Base-by-base conservation (phyloP, 2,329 filamentous ascomycete genomes). In the Cladosporium sp. region DNA sequence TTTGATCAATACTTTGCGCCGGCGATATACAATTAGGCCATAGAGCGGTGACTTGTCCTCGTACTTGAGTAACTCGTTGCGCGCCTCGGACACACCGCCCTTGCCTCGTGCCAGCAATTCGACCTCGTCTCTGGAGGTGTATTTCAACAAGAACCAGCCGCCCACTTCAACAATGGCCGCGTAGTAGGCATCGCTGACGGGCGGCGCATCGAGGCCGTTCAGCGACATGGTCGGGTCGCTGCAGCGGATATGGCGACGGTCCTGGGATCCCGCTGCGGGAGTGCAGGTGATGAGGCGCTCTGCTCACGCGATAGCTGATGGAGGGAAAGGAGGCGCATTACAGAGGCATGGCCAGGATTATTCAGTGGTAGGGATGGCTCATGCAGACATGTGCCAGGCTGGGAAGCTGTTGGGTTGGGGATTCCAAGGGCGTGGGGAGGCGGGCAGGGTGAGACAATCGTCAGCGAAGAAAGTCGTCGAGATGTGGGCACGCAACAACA, bases 111-210 rank as follows among this genome's bases (percentile, higher is more conserved):
- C 81, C 52, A 93, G 75, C 50, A 98, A 71, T 57, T 88, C 84
- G 54, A 98, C 78, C 60, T 92, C 88, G 74, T 98, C 93, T 69
- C 93, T 85, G 54, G 85, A 85, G 55, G 82, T 78, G 72, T 98
- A 98, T 67, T 92, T 91, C 60, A 98, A 82, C 55, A 97, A 81
- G 64, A 98, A 93, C 93, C 93, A 98, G 85, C 90, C 91, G 74
- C 90, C 91, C 52, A 88, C 82, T 71, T 97, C 93, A 53, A 80
- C 80, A 61, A 84, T 76, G 50, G 88, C 87, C 61, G 81, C 76
- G 66, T 91, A 86, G 72, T 95, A 85, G 63, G 91, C 90, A 73
- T 94, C 88, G 71, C 84, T 81, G 72, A 98, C 80, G 66, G 82
- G 80, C 60, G 79, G 75, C 73, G 83, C 80, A 74, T 96, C 91